These are phyloP conservation scores for Saccharomyces hybrid DNA, from an alignment of 1,139 yeast species.

Conservation along the genomic window DNA sequence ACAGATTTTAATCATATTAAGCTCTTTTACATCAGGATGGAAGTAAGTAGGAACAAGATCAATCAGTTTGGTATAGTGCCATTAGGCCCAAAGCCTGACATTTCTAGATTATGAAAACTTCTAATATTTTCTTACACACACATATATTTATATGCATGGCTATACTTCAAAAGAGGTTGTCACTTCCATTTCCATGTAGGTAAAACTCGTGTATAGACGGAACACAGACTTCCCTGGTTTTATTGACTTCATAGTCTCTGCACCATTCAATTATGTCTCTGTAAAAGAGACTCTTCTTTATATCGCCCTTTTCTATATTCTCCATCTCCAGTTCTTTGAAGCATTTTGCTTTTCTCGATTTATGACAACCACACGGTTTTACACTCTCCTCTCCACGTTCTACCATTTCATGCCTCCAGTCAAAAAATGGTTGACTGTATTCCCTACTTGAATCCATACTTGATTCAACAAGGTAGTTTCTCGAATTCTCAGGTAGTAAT, in stretches of 20 bases:
- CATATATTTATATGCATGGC: background rate
- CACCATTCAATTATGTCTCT: background rate
- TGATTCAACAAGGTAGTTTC: background rate
- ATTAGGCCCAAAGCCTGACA: slow-evolving; percentile 7
- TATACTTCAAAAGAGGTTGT: background rate
- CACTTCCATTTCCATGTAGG: background rate
- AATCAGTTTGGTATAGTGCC: slow-evolving; percentile 46
- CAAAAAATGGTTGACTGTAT: background rate
- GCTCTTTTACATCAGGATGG: slow-evolving; percentile 75
- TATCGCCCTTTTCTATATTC: background rate
- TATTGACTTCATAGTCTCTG: background rate
- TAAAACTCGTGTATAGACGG: background rate
- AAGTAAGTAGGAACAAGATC: slow-evolving; percentile 38
- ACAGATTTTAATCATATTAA: slow-evolving; percentile 84
- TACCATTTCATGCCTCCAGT: background rate
- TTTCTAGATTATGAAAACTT: slow-evolving; percentile 6
- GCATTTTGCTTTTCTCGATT: slow-evolving; percentile 1
- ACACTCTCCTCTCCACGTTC: background rate
- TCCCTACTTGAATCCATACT: background rate
- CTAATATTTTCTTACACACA: background rate
- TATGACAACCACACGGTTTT: slow-evolving; percentile 1
- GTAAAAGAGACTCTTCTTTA: background rate
- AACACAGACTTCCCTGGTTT: background rate
- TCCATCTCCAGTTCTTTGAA: background rate
- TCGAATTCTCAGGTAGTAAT: background rate